Percentiles rank a stretch among this genome's conserved stretches.
These are phyloP conservation scores for Bisporella sp. DNA, from an alignment of 2,329 filamentous ascomycete genomes.

Conservation along the genomic window DNA sequence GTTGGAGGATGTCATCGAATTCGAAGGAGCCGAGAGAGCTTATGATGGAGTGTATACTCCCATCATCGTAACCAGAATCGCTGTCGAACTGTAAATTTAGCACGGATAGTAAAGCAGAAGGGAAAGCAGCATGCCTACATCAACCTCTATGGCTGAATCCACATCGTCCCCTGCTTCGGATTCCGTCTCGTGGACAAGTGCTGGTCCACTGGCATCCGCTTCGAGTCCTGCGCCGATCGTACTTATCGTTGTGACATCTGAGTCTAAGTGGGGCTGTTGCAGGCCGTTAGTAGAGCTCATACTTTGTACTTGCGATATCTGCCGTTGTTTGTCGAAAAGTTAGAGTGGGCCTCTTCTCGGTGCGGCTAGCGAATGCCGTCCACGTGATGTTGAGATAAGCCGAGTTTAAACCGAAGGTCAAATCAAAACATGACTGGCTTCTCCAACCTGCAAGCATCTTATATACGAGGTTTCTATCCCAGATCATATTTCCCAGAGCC, in stretches of 20 bases:
- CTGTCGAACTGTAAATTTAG: neutral
- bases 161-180: neutral
- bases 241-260: neutral
- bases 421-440: too few relatives aligned
- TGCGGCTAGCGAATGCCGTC: too few relatives aligned
- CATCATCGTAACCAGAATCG: conserved; percentile 9
- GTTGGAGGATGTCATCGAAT: conserved; percentile 37
- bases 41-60: conserved; percentile 1
- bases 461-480: too few relatives aligned
- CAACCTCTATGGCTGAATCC: conserved; percentile 4
- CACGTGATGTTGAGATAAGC: too few relatives aligned
- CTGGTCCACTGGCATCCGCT: neutral
- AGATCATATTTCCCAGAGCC: too few relatives aligned
- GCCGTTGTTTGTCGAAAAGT: too few relatives aligned
- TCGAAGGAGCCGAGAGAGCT: conserved; percentile 35
- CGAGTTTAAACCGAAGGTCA: too few relatives aligned
- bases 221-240: neutral
- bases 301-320: too few relatives aligned
- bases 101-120: neutral
- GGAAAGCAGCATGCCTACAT: conserved; percentile 1
- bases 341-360: too few relatives aligned
- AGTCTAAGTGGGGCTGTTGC: too few relatives aligned
- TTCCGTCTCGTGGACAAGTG: neutral
- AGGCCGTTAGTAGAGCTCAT: too few relatives aligned
- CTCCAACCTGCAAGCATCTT: too few relatives aligned